These are phyloP conservation scores for Podaxis carcinomalis DNA, from an alignment of 768 basidiomycete genomes.

Conservation along the genomic window DNA sequence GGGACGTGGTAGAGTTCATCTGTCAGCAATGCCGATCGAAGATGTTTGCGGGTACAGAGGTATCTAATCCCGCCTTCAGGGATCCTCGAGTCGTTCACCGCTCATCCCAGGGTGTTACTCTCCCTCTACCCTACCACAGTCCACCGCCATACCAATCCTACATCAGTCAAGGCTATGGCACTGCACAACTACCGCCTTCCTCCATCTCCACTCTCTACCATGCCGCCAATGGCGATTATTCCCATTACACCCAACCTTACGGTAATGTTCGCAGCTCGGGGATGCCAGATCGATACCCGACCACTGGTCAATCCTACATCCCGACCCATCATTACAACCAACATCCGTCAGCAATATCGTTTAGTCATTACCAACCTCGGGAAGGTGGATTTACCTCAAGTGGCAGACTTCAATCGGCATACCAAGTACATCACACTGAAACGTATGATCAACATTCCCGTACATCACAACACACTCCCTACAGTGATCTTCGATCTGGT, in stretches of 20 bases:
- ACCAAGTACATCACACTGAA: conserved; percentile 18
- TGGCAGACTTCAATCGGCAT: conserved; percentile 16
- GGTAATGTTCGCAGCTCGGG: neutral
- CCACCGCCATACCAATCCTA: conserved; percentile 3
- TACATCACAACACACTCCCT: conserved; percentile 6
- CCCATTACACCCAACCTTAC: conserved; percentile 2
- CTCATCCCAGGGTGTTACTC: neutral
- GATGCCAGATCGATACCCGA: neutral
- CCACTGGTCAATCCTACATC: neutral
- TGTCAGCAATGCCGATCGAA: conserved; percentile 53
- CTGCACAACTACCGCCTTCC: neutral
- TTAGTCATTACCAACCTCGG: conserved; percentile 45
- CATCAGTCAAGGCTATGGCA: neutral
- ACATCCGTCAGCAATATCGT: conserved; percentile 26
- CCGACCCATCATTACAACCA: conserved; percentile 5
- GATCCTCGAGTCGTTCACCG: neutral
- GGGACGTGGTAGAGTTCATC: conserved; percentile 82
- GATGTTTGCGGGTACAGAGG: conserved; percentile 9
- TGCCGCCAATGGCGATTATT: conserved; percentile 6
- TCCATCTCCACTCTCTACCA: conserved; percentile 7
- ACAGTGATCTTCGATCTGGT: conserved; percentile 8
- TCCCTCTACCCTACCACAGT: neutral
- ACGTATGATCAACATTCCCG: conserved; percentile 21
- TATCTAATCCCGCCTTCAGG: neutral
- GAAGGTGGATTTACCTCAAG: conserved; percentile 31